Percentiles rank a stretch among this genome's conserved stretches.
Conservation (phyloP, 169 alveolate species). For the Eimeria falciformis region DNA sequence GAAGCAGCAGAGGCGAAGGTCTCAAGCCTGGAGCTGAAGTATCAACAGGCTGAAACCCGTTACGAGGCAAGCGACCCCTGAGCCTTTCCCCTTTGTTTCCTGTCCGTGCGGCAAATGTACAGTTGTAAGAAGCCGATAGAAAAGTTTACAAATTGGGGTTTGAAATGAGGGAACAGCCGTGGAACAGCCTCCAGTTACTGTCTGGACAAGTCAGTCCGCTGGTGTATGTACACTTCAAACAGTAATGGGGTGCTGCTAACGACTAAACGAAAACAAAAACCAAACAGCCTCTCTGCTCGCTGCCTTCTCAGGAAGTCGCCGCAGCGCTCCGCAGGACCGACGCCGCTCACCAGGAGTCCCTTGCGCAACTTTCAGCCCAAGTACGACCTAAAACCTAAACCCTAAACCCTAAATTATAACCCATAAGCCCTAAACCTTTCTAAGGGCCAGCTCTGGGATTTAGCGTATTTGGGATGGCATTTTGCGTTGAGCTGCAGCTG, state of each 20-base stretch:
- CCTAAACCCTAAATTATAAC: neutral
- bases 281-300: neutral
- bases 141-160: too few relatives aligned
- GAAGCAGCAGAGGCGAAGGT: neutral
- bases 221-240: neutral
- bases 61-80: neutral
- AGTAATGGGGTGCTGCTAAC: too few relatives aligned
- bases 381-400: too few relatives aligned
- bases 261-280: too few relatives aligned
- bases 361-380: neutral
- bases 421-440: neutral
- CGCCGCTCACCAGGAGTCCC: conserved; percentile 4
- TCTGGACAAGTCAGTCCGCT: neutral
- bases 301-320: neutral
- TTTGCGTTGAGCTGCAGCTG: neutral
- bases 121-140: too few relatives aligned
- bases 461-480: neutral
- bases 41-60: neutral
- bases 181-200: neutral
- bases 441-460: neutral
- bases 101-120: too few relatives aligned
- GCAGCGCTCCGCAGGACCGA: neutral
- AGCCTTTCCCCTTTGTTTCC: too few relatives aligned
- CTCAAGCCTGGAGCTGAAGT: neutral
- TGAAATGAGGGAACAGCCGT: neutral